phyloP scores from a whole-genome alignment of 345 rosid species.

The rapeseed (Brassica napus) region DNA sequence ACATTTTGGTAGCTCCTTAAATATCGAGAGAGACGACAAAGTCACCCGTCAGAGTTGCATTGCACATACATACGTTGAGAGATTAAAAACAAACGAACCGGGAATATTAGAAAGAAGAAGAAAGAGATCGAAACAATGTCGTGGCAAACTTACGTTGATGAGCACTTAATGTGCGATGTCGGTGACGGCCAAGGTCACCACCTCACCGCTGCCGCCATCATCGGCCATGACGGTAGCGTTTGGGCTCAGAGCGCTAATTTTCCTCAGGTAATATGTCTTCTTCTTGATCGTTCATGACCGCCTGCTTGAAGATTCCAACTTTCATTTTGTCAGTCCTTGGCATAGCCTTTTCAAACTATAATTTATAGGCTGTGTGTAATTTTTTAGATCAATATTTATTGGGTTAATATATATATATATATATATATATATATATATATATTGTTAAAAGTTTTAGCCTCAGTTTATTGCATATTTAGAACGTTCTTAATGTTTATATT shows the following conservation, averaged over 20 bases:
- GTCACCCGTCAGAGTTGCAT: conserved; percentile 22
- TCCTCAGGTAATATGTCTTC: conserved; percentile 52
- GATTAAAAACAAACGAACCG: not conserved
- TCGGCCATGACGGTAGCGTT: conserved; percentile 82
- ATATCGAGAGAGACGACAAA: conserved; percentile 36
- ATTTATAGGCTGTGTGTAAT: not conserved
- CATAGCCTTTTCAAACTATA: not conserved
- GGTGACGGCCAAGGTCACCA: conserved; percentile 72
- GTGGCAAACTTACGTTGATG: conserved; percentile 93
- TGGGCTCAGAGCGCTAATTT: conserved; percentile 86
- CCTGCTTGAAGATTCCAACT: not conserved
- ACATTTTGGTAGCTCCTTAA: conserved; percentile 32
- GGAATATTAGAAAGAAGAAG: not conserved
- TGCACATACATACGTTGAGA: not conserved
- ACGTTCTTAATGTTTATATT: not conserved
- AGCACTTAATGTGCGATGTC: conserved; percentile 85
- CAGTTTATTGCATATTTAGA: not conserved
- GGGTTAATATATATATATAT: too few relatives aligned
- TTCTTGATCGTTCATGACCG: not conserved
- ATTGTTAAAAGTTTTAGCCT: too few relatives aligned
- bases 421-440: too few relatives aligned
- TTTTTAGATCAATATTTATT: not conserved
- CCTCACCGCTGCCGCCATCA: conserved; percentile 73
- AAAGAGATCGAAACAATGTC: conserved; percentile 48
- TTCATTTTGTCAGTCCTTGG: not conserved